Evolutionary conservation across 768 basidiomycete species (phyloP), one percentile per base, ranked within the genome.

Genomic region (Lepiota subincarnata): DNA sequence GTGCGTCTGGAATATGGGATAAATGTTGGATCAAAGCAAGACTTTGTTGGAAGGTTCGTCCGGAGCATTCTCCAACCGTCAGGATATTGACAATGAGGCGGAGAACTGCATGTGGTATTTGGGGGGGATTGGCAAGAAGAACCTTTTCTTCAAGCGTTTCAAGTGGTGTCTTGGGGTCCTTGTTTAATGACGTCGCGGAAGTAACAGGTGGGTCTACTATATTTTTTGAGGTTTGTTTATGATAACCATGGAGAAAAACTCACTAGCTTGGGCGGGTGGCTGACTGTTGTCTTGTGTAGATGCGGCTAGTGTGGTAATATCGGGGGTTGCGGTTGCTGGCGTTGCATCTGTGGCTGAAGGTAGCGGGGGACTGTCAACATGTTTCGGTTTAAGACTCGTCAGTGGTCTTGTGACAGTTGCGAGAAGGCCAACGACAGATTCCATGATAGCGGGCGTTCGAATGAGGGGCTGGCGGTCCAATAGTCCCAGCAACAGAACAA

Each of bases 41-140:
- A 37, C 92, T 94, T 65, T 94, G 86, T 60, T 93, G 88, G 81
- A 99, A 99, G n/a, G 95, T 97, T 28, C 89, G 80, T 39, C 88
- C 90, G 19, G 94, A 93, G 64, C 96, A 98, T 73, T 99, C 97
- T 40, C 97, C 97, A 16, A 88, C 79, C n/a, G 97, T 98, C 57
- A 99, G 75, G 60, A 98, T 93, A 68, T 98, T 98, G 66, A 97
- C 93, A 56, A 98, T 92, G 35, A 94, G 81, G 35, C 90, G 86
- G 20, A 98, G 77, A n/a, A 89, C 85, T 3, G 82, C 67, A 48
- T 89, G 82, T 6, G 95, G 92, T 55, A 98, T 86, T 58, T 87
- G 84, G 11, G 97, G 97, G 14, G 90, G 84, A 48, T 78, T 81
- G 10, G 85, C 75, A 12, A 92, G 71, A 12, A 89, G 66, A 5